A percentile compares a stretch with the other conserved stretches of the same genome.
These are phyloP conservation scores for Ensete ventricosum DNA, from an alignment of 176 grass and related monocot genomes.

Conservation along the genomic window DNA sequence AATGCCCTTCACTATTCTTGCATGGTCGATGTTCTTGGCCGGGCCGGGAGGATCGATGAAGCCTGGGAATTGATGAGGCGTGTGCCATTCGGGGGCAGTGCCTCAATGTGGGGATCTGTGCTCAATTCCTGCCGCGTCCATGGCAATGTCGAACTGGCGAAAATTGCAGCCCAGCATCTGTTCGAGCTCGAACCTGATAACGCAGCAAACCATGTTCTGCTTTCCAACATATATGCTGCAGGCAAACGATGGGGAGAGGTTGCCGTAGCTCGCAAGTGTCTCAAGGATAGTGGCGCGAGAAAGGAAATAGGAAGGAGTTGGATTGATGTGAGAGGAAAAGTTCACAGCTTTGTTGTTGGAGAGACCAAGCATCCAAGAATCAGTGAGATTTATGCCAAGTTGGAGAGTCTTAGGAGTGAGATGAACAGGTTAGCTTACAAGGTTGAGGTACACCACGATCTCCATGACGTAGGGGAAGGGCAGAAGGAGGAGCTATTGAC, in stretches of 20 bases:
- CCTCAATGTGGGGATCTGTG: constrained; percentile 52
- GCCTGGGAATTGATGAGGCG: constrained; percentile 41
- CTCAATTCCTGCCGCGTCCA: constrained; percentile 50
- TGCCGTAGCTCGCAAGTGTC: constrained; percentile 35
- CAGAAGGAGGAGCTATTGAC: constrained; percentile 40
- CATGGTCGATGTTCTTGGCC: constrained; percentile 56
- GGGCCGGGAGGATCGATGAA: constrained; percentile 42
- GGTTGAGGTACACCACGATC: constrained; percentile 27
- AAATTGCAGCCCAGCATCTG: constrained; percentile 47
- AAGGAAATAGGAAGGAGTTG: constrained; percentile 58
- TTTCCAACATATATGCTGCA: constrained; percentile 59
- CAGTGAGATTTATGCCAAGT: constrained; percentile 13
- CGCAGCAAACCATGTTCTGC: constrained; percentile 53
- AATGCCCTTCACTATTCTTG: constrained; percentile 73
- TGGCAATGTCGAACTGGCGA: constrained; percentile 34
- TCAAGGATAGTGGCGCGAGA: constrained; percentile 46
- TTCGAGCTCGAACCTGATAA: constrained; percentile 62
- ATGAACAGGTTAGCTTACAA: constrained; percentile 19
- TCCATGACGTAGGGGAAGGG: constrained; percentile 34
- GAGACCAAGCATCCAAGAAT: constrained; percentile 29
- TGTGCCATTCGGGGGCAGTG: constrained; percentile 12
- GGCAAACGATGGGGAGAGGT: constrained; percentile 44
- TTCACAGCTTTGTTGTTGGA: constrained; percentile 32
- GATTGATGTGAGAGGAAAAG: constrained; percentile 35
- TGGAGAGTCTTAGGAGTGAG: constrained; percentile 24